A percentile compares a stretch with the other conserved stretches of the same genome.
These are phyloP conservation scores for Spirogloea muscicola DNA, from an alignment of 139 green algal species.

Conservation along the genomic window DNA sequence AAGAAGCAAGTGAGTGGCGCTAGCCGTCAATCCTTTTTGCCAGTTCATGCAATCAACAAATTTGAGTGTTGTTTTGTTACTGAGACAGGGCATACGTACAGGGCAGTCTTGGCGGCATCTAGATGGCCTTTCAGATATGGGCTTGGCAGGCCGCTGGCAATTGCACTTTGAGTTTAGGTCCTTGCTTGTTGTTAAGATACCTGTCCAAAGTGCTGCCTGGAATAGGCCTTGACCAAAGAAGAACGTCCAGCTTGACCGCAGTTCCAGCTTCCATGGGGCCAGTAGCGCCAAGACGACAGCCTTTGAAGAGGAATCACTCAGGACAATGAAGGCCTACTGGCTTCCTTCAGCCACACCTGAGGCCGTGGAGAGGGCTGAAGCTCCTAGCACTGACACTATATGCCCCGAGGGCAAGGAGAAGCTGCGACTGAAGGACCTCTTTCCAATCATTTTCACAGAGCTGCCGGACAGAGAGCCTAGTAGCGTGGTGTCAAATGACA, in stretches of 20 bases:
- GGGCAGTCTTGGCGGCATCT: too few species aligned
- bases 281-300: slow-evolving; percentile 44
- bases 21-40: too few species aligned
- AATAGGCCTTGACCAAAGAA: too few species aligned
- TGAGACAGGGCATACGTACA: too few species aligned
- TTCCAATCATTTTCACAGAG: slow-evolving; percentile 34
- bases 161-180: slow-evolving; percentile 1
- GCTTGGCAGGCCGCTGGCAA: not conserved
- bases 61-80: too few species aligned
- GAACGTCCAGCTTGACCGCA: not conserved
- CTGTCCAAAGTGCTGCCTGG: too few species aligned
- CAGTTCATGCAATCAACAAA: too few species aligned
- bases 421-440: slow-evolving; percentile 49
- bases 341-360: slow-evolving; percentile 47
- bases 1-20: too few species aligned
- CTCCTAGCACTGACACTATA: slow-evolving; percentile 23
- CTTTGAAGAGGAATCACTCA: slow-evolving; percentile 44
- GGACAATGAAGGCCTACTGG: slow-evolving; percentile 52
- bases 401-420: slow-evolving; percentile 49
- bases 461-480: not conserved
- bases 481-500: not conserved
- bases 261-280: slow-evolving; percentile 37
- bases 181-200: too few species aligned
- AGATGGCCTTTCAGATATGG: too few species aligned
- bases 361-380: slow-evolving; percentile 26